phyloP scores from a whole-genome alignment of 2,329 filamentous ascomycete genomes.

The Sarocladiaceae sp. region DNA sequence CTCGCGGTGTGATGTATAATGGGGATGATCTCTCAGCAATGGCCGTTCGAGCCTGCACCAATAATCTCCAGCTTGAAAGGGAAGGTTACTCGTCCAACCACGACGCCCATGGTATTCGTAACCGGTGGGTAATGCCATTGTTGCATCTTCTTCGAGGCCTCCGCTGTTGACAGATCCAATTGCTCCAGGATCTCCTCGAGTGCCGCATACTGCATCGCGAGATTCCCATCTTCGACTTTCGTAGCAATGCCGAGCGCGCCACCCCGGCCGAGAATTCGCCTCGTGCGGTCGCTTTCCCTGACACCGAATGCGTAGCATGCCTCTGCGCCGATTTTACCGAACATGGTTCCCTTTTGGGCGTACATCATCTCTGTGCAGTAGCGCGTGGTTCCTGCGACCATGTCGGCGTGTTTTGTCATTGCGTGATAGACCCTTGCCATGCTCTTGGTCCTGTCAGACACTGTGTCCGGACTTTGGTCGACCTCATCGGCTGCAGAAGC shows the following conservation, averaged over 20 bases:
- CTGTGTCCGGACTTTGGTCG: not conserved
- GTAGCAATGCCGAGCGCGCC: conserved; percentile 36
- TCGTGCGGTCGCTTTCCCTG: conserved; percentile 28
- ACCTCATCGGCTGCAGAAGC: conserved; percentile 24
- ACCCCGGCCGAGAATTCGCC: conserved; percentile 23
- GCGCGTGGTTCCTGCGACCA: conserved; percentile 36
- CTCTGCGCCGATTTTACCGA: conserved; percentile 44
- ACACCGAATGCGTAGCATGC: conserved; percentile 41
- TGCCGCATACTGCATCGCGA: conserved; percentile 35
- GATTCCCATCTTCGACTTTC: conserved; percentile 43
- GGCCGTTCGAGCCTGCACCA: no score
- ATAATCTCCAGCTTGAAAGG: conserved; percentile 11
- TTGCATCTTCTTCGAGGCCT: conserved; percentile 22
- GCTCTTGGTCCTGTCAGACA: conserved; percentile 13
- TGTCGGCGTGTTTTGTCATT: conserved; percentile 35
- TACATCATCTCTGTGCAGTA: conserved; percentile 42
- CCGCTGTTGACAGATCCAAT: conserved; percentile 28
- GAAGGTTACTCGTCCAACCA: conserved; percentile 23
- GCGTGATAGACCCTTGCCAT: conserved; percentile 32
- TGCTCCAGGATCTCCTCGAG: conserved; percentile 38
- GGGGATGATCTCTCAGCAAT: no score
- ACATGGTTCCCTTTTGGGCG: conserved; percentile 27
- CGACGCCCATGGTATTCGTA: conserved; percentile 31
- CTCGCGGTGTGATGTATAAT: no score
- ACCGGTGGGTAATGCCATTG: conserved; percentile 27